Conservation (phyloP, 768 basidiomycete genomes). For the Termitomyces sp. region DNA sequence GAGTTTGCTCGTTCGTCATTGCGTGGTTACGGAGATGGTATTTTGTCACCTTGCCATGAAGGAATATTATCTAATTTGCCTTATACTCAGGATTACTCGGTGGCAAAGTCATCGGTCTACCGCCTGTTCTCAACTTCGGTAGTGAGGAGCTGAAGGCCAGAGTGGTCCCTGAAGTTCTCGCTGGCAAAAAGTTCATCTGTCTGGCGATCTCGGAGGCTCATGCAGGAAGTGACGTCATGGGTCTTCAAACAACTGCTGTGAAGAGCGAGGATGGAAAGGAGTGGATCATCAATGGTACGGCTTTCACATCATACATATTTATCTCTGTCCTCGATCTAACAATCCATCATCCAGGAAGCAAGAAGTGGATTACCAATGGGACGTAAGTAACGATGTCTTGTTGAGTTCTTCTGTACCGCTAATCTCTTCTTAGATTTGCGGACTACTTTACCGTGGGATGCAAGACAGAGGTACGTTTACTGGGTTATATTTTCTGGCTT, state of each 20-base stretch:
- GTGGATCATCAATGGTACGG: constrained; percentile 75
- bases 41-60: background rate
- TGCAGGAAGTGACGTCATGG: constrained; percentile 82
- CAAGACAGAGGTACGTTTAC: constrained; percentile 46
- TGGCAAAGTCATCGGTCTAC: constrained; percentile 83
- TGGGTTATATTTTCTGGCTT: constrained; percentile 52
- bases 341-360: constrained; percentile 41
- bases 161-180: constrained; percentile 64
- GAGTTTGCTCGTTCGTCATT: constrained; percentile 68
- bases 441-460: constrained; percentile 72
- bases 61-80: constrained; percentile 17
- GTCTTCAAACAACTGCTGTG: constrained; percentile 72
- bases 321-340: background rate
- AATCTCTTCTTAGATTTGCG: constrained; percentile 32
- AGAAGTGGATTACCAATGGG: constrained; percentile 88
- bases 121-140: constrained; percentile 89
- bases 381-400: constrained; percentile 35
- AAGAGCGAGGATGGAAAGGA: constrained; percentile 81
- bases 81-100: constrained; percentile 53
- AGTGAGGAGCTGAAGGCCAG: constrained; percentile 55
- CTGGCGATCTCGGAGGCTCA: constrained; percentile 89
- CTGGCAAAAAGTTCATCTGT: constrained; percentile 80
- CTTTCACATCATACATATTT: background rate
- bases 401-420: background rate
- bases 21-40: constrained; percentile 84